Conservation (phyloP, 148 eudicot species). For the Suaeda aralocaspica region DNA sequence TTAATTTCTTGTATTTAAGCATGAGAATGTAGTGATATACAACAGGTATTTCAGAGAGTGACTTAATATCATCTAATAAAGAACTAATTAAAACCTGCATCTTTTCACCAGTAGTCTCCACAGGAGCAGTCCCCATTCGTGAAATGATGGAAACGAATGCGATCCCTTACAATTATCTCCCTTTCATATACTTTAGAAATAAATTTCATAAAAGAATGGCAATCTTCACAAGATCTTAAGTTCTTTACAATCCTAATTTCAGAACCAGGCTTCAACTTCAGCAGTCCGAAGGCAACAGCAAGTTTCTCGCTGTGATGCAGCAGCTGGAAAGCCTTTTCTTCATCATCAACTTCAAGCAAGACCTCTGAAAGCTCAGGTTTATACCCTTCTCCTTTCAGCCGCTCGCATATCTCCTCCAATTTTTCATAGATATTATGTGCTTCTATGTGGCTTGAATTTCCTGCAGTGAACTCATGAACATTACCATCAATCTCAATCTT, state of each 20-base stretch:
- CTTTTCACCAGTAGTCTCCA: conserved; percentile 37
- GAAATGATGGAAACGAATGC: conserved; percentile 50
- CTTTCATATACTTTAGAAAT: conserved; percentile 34
- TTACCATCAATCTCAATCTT: conserved; percentile 40
- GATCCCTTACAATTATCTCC: conserved; percentile 47
- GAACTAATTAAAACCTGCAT: not conserved
- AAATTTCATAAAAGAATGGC: conserved; percentile 47
- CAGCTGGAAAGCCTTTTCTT: conserved; percentile 43
- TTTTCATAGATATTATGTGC: conserved; percentile 29
- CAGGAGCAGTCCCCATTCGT: conserved; percentile 45
- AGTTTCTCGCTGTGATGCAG: conserved; percentile 57
- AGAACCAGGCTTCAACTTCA: conserved; percentile 32
- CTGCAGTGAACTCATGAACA: conserved; percentile 41
- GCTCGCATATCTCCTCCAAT: conserved; percentile 36
- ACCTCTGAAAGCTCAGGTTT: conserved; percentile 40
- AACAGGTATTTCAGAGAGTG: too few relatives aligned
- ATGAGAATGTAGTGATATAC: too few relatives aligned
- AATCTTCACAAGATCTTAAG: conserved; percentile 45
- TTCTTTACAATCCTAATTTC: conserved; percentile 45
- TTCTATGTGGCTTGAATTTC: conserved; percentile 37
- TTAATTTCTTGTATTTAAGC: too few relatives aligned
- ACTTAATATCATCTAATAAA: not conserved
- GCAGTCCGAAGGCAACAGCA: conserved; percentile 44
- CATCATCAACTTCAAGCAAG: conserved; percentile 45
- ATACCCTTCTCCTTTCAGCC: conserved; percentile 37